These are phyloP conservation scores for Alisma plantagoaquatica DNA, from an alignment of 106 monocot genomes.

Conservation along the genomic window DNA sequence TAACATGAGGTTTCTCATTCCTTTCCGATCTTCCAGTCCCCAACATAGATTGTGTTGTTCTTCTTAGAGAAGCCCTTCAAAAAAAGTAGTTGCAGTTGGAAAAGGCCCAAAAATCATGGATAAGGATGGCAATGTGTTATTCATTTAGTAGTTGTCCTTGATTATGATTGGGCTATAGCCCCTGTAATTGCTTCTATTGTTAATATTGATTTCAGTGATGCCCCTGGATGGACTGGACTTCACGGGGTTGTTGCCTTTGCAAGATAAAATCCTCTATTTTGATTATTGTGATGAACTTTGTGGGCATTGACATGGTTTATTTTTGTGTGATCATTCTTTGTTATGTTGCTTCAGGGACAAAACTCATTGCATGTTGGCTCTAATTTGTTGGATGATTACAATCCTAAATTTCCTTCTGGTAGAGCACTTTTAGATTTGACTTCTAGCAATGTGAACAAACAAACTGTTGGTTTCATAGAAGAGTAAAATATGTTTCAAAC, in stretches of 20 bases:
- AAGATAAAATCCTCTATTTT: constrained; percentile 29
- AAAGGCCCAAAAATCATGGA: constrained; percentile 67
- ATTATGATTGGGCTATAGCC: constrained; percentile 82
- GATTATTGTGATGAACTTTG: not conserved
- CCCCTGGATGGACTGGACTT: constrained; percentile 90
- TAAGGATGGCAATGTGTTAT: constrained; percentile 70
- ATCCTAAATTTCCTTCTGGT: constrained; percentile 62
- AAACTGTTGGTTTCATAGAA: constrained; percentile 89
- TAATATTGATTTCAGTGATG: constrained; percentile 78
- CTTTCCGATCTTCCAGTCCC: too few relatives aligned
- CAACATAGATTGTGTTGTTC: too few relatives aligned
- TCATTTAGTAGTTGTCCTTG: constrained; percentile 88
- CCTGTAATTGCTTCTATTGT: constrained; percentile 65
- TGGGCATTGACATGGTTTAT: too few relatives aligned
- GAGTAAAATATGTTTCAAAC: constrained; percentile 56
- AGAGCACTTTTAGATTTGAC: constrained; percentile 95
- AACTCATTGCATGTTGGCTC: constrained; percentile 52
- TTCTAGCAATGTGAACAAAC: constrained; percentile 84
- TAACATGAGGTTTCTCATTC: too few relatives aligned
- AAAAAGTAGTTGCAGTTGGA: constrained; percentile 61
- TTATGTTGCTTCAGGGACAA: constrained; percentile 43
- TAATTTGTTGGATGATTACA: constrained; percentile 73
- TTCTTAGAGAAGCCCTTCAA: too few relatives aligned
- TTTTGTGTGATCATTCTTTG: not conserved
- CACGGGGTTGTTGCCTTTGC: constrained; percentile 92